phyloP scores from a whole-genome alignment of 495 filamentous ascomycete species.

The Hypoxylon lienhwacheense region DNA sequence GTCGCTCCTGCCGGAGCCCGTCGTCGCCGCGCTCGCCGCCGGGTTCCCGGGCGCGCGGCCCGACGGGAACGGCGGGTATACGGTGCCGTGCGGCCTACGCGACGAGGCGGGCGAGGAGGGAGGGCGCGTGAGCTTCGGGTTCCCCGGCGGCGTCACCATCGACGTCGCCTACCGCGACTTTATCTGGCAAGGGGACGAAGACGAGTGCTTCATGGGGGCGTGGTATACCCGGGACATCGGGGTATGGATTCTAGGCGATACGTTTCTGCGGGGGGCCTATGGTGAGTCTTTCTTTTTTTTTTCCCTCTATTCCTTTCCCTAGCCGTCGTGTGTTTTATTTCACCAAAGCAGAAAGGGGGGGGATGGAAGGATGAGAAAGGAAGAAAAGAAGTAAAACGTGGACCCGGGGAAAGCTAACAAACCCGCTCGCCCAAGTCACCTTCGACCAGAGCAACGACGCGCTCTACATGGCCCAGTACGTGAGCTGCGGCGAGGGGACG shows the following conservation, averaged over 20 bases:
- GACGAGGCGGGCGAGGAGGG: slow-evolving; percentile 45
- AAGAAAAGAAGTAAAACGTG: no score
- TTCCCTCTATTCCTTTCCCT: background rate
- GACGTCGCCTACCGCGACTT: slow-evolving; percentile 67
- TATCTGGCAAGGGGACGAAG: slow-evolving; percentile 55
- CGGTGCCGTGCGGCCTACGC: slow-evolving; percentile 62
- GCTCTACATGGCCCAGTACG: slow-evolving; percentile 38
- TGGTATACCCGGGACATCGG: slow-evolving; percentile 41
- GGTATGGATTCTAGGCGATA: slow-evolving; percentile 66
- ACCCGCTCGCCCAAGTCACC: slow-evolving; percentile 20
- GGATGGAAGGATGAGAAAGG: background rate
- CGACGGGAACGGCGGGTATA: slow-evolving; percentile 55
- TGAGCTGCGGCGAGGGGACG: slow-evolving; percentile 27
- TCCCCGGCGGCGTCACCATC: slow-evolving; percentile 49
- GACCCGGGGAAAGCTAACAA: slow-evolving; percentile 5
- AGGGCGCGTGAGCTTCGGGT: slow-evolving; percentile 65
- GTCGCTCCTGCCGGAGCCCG: slow-evolving; percentile 63
- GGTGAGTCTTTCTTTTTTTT: slow-evolving; percentile 22
- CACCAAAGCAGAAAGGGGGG: background rate
- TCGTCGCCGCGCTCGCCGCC: slow-evolving; percentile 57
- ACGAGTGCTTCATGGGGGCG: slow-evolving; percentile 53
- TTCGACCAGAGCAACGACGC: slow-evolving; percentile 39
- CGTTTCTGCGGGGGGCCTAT: slow-evolving; percentile 73
- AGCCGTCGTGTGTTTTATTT: background rate
- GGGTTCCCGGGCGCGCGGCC: slow-evolving; percentile 54